A percentile compares a stretch with the other conserved stretches of the same genome.
Conservation (phyloP, 2,329 filamentous ascomycete genomes). For the Venturia nashicola region DNA sequence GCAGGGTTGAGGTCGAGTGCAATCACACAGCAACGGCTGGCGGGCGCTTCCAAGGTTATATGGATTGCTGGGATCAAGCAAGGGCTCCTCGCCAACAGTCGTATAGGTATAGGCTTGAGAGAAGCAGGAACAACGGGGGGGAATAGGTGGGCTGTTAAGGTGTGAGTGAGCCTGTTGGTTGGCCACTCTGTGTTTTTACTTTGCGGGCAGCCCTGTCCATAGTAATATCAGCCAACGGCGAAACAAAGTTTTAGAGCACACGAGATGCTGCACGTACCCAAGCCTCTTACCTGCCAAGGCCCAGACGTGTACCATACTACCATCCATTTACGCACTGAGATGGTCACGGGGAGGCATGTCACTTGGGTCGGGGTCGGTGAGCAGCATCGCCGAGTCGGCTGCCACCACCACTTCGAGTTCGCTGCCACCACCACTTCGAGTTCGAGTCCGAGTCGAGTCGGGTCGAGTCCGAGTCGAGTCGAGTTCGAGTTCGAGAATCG, state of each 20-base stretch:
- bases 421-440: background rate
- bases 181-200: background rate
- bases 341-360: background rate
- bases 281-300: background rate
- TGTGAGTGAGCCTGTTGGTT: background rate
- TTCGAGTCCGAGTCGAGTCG: no score
- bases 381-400: background rate
- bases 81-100: background rate
- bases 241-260: slow-evolving; percentile 2
- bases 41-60: background rate
- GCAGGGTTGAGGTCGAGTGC: background rate
- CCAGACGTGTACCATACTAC: no score
- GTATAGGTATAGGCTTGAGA: no score
- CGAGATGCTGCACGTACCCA: background rate
- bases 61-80: background rate
- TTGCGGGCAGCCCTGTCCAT: background rate
- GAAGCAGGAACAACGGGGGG: no score
- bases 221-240: background rate
- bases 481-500: no score
- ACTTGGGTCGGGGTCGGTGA: background rate
- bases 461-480: no score
- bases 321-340: no score
- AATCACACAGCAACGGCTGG: background rate
- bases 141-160: background rate
- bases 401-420: background rate